Evolutionary conservation across 2,329 filamentous ascomycete species (phyloP), one percentile per base, ranked within the genome.

Genomic region (Penicillium sumatraense): DNA sequence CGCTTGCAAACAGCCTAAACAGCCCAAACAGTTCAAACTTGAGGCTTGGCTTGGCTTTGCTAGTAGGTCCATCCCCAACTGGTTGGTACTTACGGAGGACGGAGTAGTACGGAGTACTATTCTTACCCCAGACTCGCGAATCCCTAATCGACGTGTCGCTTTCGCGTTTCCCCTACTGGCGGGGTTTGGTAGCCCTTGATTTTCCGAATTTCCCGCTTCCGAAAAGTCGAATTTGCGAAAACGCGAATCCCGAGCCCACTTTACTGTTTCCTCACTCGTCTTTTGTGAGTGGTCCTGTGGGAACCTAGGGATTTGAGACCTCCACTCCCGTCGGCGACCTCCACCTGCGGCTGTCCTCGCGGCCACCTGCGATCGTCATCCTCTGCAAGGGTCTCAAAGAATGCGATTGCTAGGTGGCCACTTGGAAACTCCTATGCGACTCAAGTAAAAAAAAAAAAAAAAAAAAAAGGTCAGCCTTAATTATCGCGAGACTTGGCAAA

Each of bases 221-320:
- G 59, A 62, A 58, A 33, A 49, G n/a, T n/a, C n/a, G n/a, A n/a
- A n/a, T n/a, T n/a, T 54, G 57, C 62, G 62, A 51, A 48, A 44
- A 29, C 29, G 41, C 41, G 41, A 44, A 44, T 48, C 26, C 62
- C 62, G 61, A 58, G 16, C 44, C 20, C 38, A 51, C 33, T 21
- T 16, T 45, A n/a, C 10, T 41, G 11, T 21, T 41, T 21, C 13
- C 14, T 44, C 10, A n/a, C 24, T 44, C 24, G 23, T 27, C 41
- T 27, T 44, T 44, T 44, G 27, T 44, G 18, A 6, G 38, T 44
- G 46, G 46, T 23, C 26, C 24, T 42, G 35, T 51, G 23, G 47
- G 16, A n/a, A 27, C 41, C 9, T 4, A 44, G 41, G 41, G 24
- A 44, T 44, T 44, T 44, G 41, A 44, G 33, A 24, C 41, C 23